These are phyloP conservation scores for Platismatia glauca DNA, from an alignment of 495 filamentous ascomycete genomes.

Conservation along the genomic window DNA sequence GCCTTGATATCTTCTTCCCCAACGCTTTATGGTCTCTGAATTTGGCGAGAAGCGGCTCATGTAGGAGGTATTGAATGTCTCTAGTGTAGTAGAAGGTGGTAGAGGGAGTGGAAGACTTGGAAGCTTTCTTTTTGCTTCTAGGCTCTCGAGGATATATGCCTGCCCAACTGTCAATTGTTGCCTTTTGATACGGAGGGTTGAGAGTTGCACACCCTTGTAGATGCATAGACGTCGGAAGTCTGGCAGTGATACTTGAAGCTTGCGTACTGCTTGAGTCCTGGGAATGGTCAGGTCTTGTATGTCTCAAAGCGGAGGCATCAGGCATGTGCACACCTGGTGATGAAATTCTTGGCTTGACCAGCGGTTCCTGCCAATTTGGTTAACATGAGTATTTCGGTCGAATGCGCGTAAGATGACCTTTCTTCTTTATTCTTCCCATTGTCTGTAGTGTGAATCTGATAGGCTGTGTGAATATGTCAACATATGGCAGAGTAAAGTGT, in stretches of 20 bases:
- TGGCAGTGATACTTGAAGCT: constrained; percentile 91
- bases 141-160: constrained; percentile 96
- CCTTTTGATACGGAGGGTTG: background rate
- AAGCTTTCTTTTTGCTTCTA: constrained; percentile 89
- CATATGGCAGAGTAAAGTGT: background rate
- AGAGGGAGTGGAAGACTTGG: constrained; percentile 75
- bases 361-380: constrained; percentile 51
- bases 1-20: constrained; percentile 90
- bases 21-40: constrained; percentile 95
- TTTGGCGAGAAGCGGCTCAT: constrained; percentile 90
- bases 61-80: constrained; percentile 95
- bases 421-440: constrained; percentile 86
- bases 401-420: background rate
- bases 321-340: constrained; percentile 37
- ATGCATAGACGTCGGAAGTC: constrained; percentile 98
- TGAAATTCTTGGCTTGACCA: constrained; percentile 96
- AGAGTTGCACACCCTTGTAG: constrained; percentile 65
- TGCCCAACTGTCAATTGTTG: constrained; percentile 20
- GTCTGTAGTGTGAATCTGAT: too few relatives aligned
- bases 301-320: background rate
- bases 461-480: background rate
- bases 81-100: constrained; percentile 99
- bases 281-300: constrained; percentile 25
- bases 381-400: background rate
- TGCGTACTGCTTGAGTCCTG: constrained; percentile 88